Evolutionary conservation across 805 yeast genomes (phyloP).

Genomic region (Ogataea neopini): DNA sequence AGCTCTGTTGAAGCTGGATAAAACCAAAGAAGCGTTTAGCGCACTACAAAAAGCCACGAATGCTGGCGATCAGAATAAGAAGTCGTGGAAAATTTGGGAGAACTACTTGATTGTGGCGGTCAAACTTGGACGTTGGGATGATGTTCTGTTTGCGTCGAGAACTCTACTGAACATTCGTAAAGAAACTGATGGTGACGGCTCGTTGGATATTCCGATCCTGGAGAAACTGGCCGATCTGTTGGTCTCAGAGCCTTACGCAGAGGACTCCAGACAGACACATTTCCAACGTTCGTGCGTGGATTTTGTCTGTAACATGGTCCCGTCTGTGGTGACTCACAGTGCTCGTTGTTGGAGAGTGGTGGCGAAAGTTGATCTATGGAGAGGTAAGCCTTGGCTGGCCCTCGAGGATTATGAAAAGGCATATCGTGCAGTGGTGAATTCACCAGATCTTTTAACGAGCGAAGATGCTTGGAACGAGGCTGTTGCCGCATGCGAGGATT

Average conservation of each 20-base stretch:
- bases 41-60: constrained; percentile 82
- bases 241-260: constrained; percentile 48
- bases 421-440: constrained; percentile 65
- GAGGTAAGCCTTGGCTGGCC: constrained; percentile 83
- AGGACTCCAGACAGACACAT: constrained; percentile 43
- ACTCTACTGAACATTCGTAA: constrained; percentile 59
- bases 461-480: constrained; percentile 75
- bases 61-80: constrained; percentile 60
- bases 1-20: constrained; percentile 63
- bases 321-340: constrained; percentile 65
- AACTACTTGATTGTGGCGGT: constrained; percentile 82
- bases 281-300: constrained; percentile 72
- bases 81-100: constrained; percentile 90
- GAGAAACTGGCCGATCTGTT: constrained; percentile 72
- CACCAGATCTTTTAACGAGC: constrained; percentile 62
- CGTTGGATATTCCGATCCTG: constrained; percentile 73
- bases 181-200: constrained; percentile 57
- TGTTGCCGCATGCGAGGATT: constrained; percentile 73
- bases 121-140: constrained; percentile 84
- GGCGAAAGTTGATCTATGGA: constrained; percentile 87
- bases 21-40: constrained; percentile 74
- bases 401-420: constrained; percentile 86
- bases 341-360: constrained; percentile 78
- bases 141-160: constrained; percentile 74
- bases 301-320: constrained; percentile 67